Evolutionary conservation across 2,329 filamentous ascomycete species (phyloP).

Genomic region (Coniella vitis): DNA sequence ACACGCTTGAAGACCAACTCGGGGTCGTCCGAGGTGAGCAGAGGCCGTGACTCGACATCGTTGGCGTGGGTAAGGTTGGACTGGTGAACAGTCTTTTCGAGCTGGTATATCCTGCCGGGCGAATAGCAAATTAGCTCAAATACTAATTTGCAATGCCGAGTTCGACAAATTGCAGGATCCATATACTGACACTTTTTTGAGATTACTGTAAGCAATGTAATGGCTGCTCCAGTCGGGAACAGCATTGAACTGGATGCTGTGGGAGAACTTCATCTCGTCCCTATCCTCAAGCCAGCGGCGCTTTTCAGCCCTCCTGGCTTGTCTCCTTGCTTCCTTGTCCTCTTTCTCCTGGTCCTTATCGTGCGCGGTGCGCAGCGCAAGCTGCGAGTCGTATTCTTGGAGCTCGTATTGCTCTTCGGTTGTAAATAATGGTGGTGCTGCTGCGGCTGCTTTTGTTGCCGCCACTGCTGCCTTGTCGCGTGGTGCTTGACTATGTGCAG

Average conservation of each 20-base stretch:
- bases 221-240: constrained; percentile 99
- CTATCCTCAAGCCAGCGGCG: constrained; percentile 62
- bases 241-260: constrained; percentile 98
- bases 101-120: constrained; percentile 71
- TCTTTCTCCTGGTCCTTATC: neutral
- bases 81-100: constrained; percentile 78
- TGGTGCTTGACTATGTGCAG: neutral
- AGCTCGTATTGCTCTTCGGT: constrained; percentile 32
- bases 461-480: neutral
- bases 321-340: constrained; percentile 28
- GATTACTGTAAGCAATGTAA: constrained; percentile 96
- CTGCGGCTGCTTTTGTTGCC: constrained; percentile 3
- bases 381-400: constrained; percentile 30
- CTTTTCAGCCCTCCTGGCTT: constrained; percentile 52
- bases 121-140: neutral
- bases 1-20: constrained; percentile 76
- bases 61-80: constrained; percentile 34
- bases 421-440: too few relatives aligned
- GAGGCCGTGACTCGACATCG: constrained; percentile 78
- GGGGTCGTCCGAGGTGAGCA: constrained; percentile 68
- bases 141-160: constrained; percentile 2
- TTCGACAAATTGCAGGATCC: neutral
- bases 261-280: constrained; percentile 98
- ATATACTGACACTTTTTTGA: constrained; percentile 83
- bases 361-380: constrained; percentile 24